Percentiles rank a stretch among this genome's conserved stretches.
Evolutionary conservation across 768 basidiomycete genomes (phyloP).

Genomic region (Pleurotus cornucopiae): DNA sequence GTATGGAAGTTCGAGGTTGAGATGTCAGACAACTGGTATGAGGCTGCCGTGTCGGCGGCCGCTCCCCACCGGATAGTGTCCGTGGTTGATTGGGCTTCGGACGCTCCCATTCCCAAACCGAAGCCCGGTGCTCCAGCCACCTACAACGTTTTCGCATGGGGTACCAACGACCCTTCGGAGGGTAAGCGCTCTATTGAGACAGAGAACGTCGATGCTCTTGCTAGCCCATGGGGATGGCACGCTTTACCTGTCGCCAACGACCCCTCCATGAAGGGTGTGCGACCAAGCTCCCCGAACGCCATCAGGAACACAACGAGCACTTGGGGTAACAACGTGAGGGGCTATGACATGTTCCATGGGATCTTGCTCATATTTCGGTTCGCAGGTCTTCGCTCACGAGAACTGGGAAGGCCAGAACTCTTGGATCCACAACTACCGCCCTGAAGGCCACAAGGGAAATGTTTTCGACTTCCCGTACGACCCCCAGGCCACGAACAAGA

Average conservation of each 20-base stretch:
- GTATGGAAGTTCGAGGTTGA: constrained; percentile 95
- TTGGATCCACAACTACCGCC: constrained; percentile 76
- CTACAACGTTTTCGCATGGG: constrained; percentile 78
- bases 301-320: constrained; percentile 71
- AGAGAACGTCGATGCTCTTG: constrained; percentile 71
- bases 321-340: constrained; percentile 76
- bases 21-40: constrained; percentile 96
- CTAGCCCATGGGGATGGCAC: constrained; percentile 93
- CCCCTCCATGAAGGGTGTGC: constrained; percentile 37
- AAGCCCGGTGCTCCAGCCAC: constrained; percentile 31
- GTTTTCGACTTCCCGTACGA: constrained; percentile 73
- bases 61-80: constrained; percentile 79
- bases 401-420: constrained; percentile 75
- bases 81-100: constrained; percentile 93
- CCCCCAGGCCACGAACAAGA: constrained; percentile 51
- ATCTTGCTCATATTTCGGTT: neutral
- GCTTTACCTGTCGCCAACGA: constrained; percentile 69
- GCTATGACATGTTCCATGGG: neutral
- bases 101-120: constrained; percentile 51
- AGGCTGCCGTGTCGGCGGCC: constrained; percentile 73
- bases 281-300: neutral
- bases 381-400: constrained; percentile 85
- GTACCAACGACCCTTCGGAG: constrained; percentile 78
- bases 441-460: constrained; percentile 52
- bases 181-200: constrained; percentile 56